These are phyloP conservation scores for Corylus avellana DNA, from an alignment of 306 rosid species.

Conservation along the genomic window DNA sequence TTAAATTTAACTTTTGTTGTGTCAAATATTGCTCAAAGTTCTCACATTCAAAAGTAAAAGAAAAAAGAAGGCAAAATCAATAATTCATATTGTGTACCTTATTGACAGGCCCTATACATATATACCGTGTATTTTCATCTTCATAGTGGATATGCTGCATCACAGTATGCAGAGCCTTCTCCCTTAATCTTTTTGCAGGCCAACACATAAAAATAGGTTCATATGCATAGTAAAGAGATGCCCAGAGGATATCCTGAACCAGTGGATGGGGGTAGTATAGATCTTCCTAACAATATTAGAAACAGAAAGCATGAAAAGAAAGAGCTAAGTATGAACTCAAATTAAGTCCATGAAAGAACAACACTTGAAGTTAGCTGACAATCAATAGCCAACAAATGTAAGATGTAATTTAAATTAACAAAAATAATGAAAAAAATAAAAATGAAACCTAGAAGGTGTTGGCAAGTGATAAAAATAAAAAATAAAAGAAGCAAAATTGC, in stretches of 20 bases:
- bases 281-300: conserved; percentile 58
- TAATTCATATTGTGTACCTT: conserved; percentile 47
- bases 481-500: background rate
- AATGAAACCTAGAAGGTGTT: background rate
- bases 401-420: background rate
- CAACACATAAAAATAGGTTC: conserved; percentile 76
- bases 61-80: background rate
- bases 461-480: background rate
- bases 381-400: background rate
- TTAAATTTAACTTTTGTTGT: background rate
- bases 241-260: conserved; percentile 83
- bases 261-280: conserved; percentile 86
- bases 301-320: background rate
- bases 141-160: conserved; percentile 85
- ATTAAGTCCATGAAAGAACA: background rate
- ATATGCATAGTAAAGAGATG: conserved; percentile 57
- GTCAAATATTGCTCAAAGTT: background rate
- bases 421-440: background rate
- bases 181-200: conserved; percentile 85
- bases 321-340: background rate
- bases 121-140: conserved; percentile 91
- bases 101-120: conserved; percentile 90
- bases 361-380: background rate
- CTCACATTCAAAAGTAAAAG: background rate
- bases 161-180: conserved; percentile 50